Evolutionary conservation across 176 grass and related monocot genomes (phyloP).

Genomic region (Urochloa ruziziensis): DNA sequence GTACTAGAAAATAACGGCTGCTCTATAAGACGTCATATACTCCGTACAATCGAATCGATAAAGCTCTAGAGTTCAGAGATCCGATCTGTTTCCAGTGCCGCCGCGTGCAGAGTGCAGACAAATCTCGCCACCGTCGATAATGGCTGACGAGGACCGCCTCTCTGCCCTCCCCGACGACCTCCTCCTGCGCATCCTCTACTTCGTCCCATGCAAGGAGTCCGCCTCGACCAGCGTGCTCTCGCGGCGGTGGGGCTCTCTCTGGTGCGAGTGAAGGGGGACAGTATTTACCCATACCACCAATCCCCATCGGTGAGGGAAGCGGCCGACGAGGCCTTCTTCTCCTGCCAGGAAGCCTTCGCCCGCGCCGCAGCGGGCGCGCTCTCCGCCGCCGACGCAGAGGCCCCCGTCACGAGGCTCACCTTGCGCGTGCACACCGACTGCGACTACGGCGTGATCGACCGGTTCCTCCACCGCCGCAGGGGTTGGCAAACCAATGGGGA

Average conservation of each 20-base stretch:
- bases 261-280: too few relatives aligned
- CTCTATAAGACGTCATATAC: too few relatives aligned
- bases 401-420: neutral
- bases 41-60: too few relatives aligned
- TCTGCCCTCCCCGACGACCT: neutral
- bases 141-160: neutral
- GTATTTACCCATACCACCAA: too few relatives aligned
- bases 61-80: too few relatives aligned
- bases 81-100: neutral
- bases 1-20: too few relatives aligned
- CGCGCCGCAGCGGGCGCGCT: neutral
- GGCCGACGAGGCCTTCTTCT: neutral
- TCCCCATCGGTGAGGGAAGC: too few relatives aligned
- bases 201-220: neutral
- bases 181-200: neutral
- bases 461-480: too few relatives aligned
- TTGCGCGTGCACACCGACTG: too few relatives aligned
- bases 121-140: neutral
- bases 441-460: too few relatives aligned
- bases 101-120: neutral
- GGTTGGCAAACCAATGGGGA: too few relatives aligned
- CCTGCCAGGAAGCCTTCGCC: neutral
- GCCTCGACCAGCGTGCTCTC: neutral
- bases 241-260: neutral
- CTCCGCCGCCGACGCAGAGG: neutral